Evolutionary conservation across 192 early-diverging fungal species (phyloP), one percentile per base, ranked within the genome.

Genomic region (Endogone sp.): DNA sequence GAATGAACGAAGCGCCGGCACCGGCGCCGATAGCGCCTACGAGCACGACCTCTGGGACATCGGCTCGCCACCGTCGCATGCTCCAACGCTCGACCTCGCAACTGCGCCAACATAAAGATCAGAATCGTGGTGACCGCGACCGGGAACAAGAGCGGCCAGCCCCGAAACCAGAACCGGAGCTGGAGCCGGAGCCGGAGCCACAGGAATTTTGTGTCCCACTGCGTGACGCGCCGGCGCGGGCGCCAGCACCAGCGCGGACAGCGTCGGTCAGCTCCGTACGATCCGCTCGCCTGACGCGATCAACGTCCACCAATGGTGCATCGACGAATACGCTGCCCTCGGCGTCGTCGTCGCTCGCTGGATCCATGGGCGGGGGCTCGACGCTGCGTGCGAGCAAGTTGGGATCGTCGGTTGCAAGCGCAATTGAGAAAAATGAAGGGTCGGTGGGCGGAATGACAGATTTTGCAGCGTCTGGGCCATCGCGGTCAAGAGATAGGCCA

Each of bases 21-120:
- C 71, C 25, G 24, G 37, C 65, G 29, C 21, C 55, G 24, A n/a
- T 58, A 70, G 27, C 62, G 29, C 20, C 61, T 37, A 21, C 69
- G 22, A 24, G 8, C 29, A 49, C 31, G 29, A 26, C 24, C 13
- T 44, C 37, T 13, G 37, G 37, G 4, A 13, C 22, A 37, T 29
- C n/a, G 22, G 20, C 13, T 25, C 62, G 26, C 29, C 62, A 63
- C 29, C 29, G 62, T 63, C 62, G 37, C 29, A 37, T 63, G 37
- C 26, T 22, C 21, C 62, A 27, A 9, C 62, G 25, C 37, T 44
- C 26, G 25, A 63, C 62, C 37, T 37, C 37, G 62, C 22, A 22
- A 22, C 62, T 3, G n/a, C n/a, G 22, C 37, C 26, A 24, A 25
- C 29, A 16, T 27, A 16, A 26, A 28, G 60, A 60, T 60, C 60